These are phyloP conservation scores for Moelleriella libera DNA, from an alignment of 2,329 filamentous ascomycete genomes.

Conservation along the genomic window DNA sequence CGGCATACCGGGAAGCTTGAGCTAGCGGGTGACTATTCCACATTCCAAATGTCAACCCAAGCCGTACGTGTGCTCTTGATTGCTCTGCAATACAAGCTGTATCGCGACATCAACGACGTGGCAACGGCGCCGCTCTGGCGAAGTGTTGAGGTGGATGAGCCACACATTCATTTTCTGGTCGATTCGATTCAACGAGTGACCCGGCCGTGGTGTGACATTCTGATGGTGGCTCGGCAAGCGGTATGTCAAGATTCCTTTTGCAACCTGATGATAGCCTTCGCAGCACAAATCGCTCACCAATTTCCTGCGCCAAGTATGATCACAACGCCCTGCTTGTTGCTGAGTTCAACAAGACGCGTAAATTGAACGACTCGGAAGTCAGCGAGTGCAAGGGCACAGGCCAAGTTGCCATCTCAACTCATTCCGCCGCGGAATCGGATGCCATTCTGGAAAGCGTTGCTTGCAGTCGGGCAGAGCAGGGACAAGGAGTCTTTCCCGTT, in stretches of 20 bases:
- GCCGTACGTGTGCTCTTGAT: conserved; percentile 18
- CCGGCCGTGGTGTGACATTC: conserved; percentile 16
- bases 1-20: conserved; percentile 10
- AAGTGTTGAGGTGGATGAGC: conserved; percentile 16
- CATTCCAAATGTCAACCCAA: conserved; percentile 16
- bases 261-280: neutral
- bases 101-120: conserved; percentile 16
- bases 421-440: conserved; percentile 8
- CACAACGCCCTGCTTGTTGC: conserved; percentile 14
- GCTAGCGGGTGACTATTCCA: conserved; percentile 16
- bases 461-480: conserved; percentile 9
- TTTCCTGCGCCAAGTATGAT: conserved; percentile 10
- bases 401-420: neutral
- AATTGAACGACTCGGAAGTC: conserved; percentile 11
- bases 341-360: conserved; percentile 16
- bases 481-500: conserved; percentile 1
- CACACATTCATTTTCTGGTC: conserved; percentile 17
- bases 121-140: conserved; percentile 23
- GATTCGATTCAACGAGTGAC: conserved; percentile 18
- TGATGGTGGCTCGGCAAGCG: conserved; percentile 13
- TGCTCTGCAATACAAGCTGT: conserved; percentile 20
- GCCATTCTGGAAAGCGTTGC: conserved; percentile 13
- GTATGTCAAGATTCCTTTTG: conserved; percentile 9
- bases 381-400: conserved; percentile 4
- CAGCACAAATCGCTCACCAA: neutral